Evolutionary conservation across 176 grass and related monocot species (phyloP).

Genomic region (Microstegium vimineum): DNA sequence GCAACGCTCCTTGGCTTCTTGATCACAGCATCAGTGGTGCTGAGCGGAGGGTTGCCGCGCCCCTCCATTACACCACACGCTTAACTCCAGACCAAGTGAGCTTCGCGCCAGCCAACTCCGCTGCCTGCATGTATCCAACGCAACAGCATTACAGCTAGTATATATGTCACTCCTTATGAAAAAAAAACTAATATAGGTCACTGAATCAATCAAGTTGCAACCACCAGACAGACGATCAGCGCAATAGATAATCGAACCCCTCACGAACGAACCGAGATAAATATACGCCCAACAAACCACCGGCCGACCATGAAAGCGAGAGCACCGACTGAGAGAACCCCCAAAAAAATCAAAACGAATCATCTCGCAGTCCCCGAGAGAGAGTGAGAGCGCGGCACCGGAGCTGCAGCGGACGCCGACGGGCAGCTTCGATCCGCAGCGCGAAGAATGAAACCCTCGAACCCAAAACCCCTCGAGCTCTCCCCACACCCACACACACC

Average conservation of each 20-base stretch:
- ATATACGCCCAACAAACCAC: neutral
- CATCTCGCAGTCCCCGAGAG: neutral
- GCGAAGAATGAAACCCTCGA: neutral
- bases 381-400: too few species aligned
- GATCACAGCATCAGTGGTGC: slow-evolving; percentile 19
- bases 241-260: neutral
- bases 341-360: neutral
- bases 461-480: slow-evolving; percentile 5
- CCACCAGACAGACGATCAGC: neutral
- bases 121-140: neutral
- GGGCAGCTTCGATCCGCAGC: neutral
- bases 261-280: neutral
- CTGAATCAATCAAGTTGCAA: neutral
- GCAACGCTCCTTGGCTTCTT: slow-evolving; percentile 58
- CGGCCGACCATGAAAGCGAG: neutral
- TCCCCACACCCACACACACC: neutral
- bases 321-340: neutral
- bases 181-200: neutral
- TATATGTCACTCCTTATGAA: neutral
- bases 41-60: slow-evolving; percentile 23
- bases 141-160: neutral
- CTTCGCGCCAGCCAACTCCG: neutral
- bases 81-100: neutral
- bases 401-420: neutral
- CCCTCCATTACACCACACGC: slow-evolving; percentile 30